Conservation (phyloP, 495 filamentous ascomycete species). For the Penicillium riverlandense region DNA sequence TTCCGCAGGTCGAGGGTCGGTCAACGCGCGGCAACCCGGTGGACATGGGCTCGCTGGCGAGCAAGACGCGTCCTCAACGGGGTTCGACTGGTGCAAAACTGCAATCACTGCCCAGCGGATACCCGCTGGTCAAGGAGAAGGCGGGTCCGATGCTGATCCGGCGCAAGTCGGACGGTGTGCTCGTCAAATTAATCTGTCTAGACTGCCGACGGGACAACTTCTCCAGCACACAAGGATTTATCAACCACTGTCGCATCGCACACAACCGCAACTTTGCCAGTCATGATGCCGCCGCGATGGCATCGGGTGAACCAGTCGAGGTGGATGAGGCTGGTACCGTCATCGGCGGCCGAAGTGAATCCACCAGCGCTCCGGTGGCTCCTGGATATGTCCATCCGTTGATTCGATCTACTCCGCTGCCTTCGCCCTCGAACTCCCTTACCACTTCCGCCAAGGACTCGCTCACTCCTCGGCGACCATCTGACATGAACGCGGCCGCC, state of each 20-base stretch:
- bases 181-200: conserved; percentile 78
- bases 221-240: conserved; percentile 91
- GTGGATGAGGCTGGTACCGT: conserved; percentile 51
- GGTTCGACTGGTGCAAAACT: conserved; percentile 54
- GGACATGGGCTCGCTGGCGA: conserved; percentile 46
- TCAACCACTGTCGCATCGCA: conserved; percentile 96
- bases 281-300: conserved; percentile 89
- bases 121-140: conserved; percentile 62
- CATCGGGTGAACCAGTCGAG: conserved; percentile 77
- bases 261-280: conserved; percentile 87
- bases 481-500: conserved; percentile 7
- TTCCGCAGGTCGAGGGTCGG: conserved; percentile 48
- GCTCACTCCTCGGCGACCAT: conserved; percentile 23
- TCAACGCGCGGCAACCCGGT: conserved; percentile 66
- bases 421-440: conserved; percentile 43
- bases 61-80: conserved; percentile 56
- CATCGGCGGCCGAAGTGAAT: conserved; percentile 45
- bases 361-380: conserved; percentile 21
- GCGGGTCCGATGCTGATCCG: conserved; percentile 53
- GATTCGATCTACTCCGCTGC: conserved; percentile 51
- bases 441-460: conserved; percentile 37
- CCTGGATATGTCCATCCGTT: conserved; percentile 64
- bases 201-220: conserved; percentile 87
- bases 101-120: conserved; percentile 65
- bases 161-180: conserved; percentile 51